Evolutionary conservation across 345 rosid genomes (phyloP).

Genomic region (Eutrema yunnanense): DNA sequence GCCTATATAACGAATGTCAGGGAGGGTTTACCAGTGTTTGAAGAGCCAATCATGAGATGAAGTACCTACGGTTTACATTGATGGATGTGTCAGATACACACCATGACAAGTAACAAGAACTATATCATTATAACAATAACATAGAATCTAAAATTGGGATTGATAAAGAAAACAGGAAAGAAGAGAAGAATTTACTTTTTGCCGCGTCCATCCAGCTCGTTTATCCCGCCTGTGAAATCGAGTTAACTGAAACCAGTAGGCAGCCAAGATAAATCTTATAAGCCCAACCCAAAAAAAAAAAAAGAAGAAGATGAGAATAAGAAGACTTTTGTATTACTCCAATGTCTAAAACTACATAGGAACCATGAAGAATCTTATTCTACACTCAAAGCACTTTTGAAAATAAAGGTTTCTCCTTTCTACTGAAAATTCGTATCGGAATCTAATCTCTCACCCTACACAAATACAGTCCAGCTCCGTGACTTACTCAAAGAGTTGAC

Average conservation of each 20-base stretch:
- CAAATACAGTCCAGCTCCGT: neutral
- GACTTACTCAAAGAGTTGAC: slow-evolving; percentile 16
- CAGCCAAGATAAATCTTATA: slow-evolving; percentile 21
- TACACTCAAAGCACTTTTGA: neutral
- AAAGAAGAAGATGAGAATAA: neutral
- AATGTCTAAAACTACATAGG: neutral
- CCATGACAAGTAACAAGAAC: neutral
- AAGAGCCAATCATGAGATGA: slow-evolving; percentile 35
- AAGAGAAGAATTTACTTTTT: slow-evolving; percentile 37
- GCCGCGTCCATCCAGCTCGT: slow-evolving; percentile 63
- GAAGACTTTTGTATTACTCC: neutral
- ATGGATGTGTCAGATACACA: slow-evolving; percentile 6
- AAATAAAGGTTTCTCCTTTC: slow-evolving; percentile 13
- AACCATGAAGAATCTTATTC: neutral
- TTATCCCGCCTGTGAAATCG: slow-evolving; percentile 51
- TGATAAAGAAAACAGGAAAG: neutral
- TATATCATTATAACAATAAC: neutral
- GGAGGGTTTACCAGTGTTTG: slow-evolving; percentile 20
- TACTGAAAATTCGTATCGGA: neutral
- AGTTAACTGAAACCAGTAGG: slow-evolving; percentile 40
- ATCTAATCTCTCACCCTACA: slow-evolving; percentile 6
- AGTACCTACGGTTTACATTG: slow-evolving; percentile 23
- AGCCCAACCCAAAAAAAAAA: slow-evolving; percentile 12
- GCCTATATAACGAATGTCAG: neutral
- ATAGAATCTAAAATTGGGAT: neutral